phyloP scores from a whole-genome alignment of 2,329 filamentous ascomycete genomes.

The Cladosporium cucumerinum region DNA sequence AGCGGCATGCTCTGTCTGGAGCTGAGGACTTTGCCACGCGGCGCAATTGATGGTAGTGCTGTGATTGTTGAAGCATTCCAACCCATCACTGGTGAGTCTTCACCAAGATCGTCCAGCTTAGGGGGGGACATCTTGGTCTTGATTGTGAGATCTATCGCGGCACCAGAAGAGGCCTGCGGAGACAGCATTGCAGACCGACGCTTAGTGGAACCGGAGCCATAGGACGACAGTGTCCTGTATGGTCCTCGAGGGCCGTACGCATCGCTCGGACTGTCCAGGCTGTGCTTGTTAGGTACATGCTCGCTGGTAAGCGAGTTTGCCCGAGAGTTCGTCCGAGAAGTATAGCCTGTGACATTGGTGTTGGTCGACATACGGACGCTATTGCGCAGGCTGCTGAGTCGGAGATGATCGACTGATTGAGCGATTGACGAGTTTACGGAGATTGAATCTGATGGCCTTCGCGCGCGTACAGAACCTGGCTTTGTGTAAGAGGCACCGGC shows the following conservation, averaged over 20 bases:
- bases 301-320: slow-evolving; percentile 30
- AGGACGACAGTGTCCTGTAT: slow-evolving; percentile 27
- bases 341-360: slow-evolving; percentile 24
- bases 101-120: background rate
- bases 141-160: slow-evolving; percentile 2
- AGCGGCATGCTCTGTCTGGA: slow-evolving; percentile 14
- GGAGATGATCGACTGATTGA: slow-evolving; percentile 27
- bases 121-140: background rate
- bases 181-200: slow-evolving; percentile 23
- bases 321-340: slow-evolving; percentile 30
- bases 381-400: slow-evolving; percentile 29
- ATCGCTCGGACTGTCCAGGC: slow-evolving; percentile 19
- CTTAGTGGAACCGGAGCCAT: slow-evolving; percentile 20
- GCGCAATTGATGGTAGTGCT: slow-evolving; percentile 1
- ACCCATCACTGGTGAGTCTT: slow-evolving; percentile 10
- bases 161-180: background rate
- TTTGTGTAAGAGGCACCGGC: slow-evolving; percentile 4
- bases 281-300: slow-evolving; percentile 19
- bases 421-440: slow-evolving; percentile 27
- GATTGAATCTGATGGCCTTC: slow-evolving; percentile 21
- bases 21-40: slow-evolving; percentile 4
- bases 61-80: slow-evolving; percentile 1
- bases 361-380: slow-evolving; percentile 32
- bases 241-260: slow-evolving; percentile 16
- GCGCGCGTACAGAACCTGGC: background rate